Evolutionary conservation across 208 protist species (phyloP), one percentile per base, ranked within the genome.

Genomic region (Crithidia acanthocephali): DNA sequence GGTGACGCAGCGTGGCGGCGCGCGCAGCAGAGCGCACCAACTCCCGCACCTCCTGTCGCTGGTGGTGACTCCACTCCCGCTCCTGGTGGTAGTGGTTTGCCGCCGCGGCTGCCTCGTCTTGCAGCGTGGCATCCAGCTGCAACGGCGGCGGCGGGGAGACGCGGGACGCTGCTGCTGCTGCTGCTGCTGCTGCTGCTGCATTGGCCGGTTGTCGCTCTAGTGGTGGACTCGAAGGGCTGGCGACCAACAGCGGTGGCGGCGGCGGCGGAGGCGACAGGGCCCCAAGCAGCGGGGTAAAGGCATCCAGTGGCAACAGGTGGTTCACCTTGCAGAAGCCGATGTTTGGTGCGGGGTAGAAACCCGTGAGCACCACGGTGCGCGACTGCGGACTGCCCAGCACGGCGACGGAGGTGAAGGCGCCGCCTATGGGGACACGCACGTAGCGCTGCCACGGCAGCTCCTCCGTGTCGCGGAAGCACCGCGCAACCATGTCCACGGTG

Each of bases 271-370:
- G 44, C 6, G 55, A 51, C 33, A 76, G 68, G 9, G 37, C 70
- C 1, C 47, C 62, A 7, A 73, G 18, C 7, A 79, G 58, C 4
- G 59, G 73, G 18, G 51, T n/a, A 51, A 73, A 59, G 52, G 64
- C 68, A 15, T 82, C 76, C 22, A 27, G 44, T 7, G 78, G 73
- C 10, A 87, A 51, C 32, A 87, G 63, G 35, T 70, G 30, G 20
- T 58, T 52, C 25, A 87, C 77, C 42, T 87, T 81, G 58, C 82
- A 87, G 47, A 70, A 79, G 10, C 78, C 82, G 42, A 87, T 87
- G 56, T 80, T 74, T 2, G 82, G 65, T 13, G 74, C 69, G 13
- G 82, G 82, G 72, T 84, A 87, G 57, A 76, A 87, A 52, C 71
- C 68, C 18, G 68, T 81, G 4, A 87, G 69, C 30, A 87, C 74